These are phyloP conservation scores for Populus davidiana DNA, from an alignment of 345 rosid genomes.

Conservation along the genomic window DNA sequence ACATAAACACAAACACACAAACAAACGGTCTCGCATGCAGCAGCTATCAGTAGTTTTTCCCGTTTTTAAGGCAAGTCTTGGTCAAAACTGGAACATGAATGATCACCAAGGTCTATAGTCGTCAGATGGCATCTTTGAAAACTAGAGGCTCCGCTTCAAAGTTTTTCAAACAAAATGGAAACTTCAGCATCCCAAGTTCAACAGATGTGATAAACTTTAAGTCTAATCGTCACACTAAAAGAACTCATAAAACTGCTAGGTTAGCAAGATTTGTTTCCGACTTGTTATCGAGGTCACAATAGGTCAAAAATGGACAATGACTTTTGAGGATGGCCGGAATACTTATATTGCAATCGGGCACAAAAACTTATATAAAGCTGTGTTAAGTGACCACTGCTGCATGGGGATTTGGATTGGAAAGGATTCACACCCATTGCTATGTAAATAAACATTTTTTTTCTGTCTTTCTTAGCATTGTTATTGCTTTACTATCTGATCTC, in stretches of 20 bases:
- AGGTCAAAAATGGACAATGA: slow-evolving; percentile 19
- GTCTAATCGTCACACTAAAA: not conserved
- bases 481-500: not conserved
- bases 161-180: not conserved
- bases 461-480: not conserved
- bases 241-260: not conserved
- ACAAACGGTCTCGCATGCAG: no score
- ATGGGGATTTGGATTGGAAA: not conserved
- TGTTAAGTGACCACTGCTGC: not conserved
- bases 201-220: not conserved
- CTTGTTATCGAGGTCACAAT: not conserved
- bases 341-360: not conserved
- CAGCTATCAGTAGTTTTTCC: not conserved
- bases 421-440: not conserved
- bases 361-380: not conserved
- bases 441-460: not conserved
- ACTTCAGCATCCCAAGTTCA: not conserved
- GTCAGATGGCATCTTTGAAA: slow-evolving; percentile 1
- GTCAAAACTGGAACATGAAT: not conserved
- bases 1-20: no score
- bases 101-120: not conserved
- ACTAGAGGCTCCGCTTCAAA: not conserved
- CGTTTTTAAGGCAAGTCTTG: not conserved
- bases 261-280: slow-evolving; percentile 14
- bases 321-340: slow-evolving; percentile 20